Conservation (phyloP, 306 rosid species). For the Astragalus membranaceus region DNA sequence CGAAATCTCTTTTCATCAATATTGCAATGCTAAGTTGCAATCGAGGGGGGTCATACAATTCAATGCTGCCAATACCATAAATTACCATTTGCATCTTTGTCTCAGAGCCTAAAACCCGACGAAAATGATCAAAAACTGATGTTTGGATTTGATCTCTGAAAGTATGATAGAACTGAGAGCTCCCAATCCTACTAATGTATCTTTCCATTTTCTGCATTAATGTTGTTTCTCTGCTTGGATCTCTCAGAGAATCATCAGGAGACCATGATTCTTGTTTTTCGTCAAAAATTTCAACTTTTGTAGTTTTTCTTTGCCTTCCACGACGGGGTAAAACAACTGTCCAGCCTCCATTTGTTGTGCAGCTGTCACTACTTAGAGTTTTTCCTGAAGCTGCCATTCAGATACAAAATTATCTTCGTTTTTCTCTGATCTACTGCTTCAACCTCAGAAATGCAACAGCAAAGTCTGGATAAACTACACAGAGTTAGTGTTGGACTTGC, state of each 20-base stretch:
- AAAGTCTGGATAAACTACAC: neutral
- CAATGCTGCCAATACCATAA: conserved; percentile 84
- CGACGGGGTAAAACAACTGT: conserved; percentile 66
- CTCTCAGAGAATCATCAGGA: conserved; percentile 48
- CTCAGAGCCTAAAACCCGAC: conserved; percentile 41
- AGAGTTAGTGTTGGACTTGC: neutral
- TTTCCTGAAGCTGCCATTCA: conserved; percentile 58
- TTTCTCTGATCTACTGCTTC: neutral
- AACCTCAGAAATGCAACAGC: conserved; percentile 5
- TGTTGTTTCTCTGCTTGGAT: conserved; percentile 36
- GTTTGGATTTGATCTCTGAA: conserved; percentile 45
- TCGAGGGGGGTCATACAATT: conserved; percentile 56
- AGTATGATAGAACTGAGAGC: conserved; percentile 48
- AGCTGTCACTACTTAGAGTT: conserved; percentile 18
- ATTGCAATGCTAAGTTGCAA: conserved; percentile 65
- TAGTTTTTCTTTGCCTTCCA: conserved; percentile 31
- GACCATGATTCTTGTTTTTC: conserved; percentile 45
- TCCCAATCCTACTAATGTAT: conserved; percentile 39
- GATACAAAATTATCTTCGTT: neutral
- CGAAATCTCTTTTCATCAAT: conserved; percentile 42
- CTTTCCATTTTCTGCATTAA: conserved; percentile 52
- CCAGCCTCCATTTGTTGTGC: conserved; percentile 49
- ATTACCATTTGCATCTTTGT: conserved; percentile 61
- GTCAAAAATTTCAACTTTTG: conserved; percentile 19
- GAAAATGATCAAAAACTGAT: conserved; percentile 30